Evolutionary conservation across 2,329 filamentous ascomycete genomes (phyloP).

Genomic region (Xylaria sp.): DNA sequence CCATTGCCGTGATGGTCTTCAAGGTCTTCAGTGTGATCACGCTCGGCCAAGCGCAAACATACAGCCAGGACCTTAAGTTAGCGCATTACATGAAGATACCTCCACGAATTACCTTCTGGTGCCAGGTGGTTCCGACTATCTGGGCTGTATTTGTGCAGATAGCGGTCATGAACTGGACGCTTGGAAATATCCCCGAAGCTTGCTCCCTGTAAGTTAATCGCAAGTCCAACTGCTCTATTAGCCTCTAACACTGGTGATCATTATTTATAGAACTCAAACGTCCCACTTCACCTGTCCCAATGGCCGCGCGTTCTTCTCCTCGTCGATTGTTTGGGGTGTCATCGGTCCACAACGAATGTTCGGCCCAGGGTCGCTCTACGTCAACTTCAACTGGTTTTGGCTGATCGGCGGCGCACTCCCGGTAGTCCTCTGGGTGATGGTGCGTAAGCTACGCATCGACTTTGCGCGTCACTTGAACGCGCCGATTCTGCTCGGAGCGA

Average conservation of each 20-base stretch:
- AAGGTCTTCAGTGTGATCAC: constrained; percentile 60
- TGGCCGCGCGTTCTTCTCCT: constrained; percentile 60
- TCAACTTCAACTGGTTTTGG: constrained; percentile 64
- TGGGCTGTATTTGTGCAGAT: constrained; percentile 61
- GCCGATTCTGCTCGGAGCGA: constrained; percentile 68
- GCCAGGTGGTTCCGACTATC: constrained; percentile 62
- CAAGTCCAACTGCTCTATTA: constrained; percentile 26
- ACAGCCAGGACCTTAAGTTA: constrained; percentile 52
- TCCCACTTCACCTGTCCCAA: constrained; percentile 58
- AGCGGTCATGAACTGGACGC: constrained; percentile 60
- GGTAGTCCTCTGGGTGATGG: constrained; percentile 57
- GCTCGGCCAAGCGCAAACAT: constrained; percentile 52
- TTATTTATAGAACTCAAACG: constrained; percentile 50
- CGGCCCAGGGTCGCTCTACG: constrained; percentile 62
- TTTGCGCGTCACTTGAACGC: constrained; percentile 63
- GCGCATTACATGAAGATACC: constrained; percentile 56
- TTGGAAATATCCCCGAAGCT: constrained; percentile 57
- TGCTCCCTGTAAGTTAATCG: constrained; percentile 50
- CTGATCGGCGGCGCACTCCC: constrained; percentile 62
- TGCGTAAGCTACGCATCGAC: constrained; percentile 55
- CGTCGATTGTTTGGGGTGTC: constrained; percentile 66
- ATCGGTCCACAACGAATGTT: constrained; percentile 68
- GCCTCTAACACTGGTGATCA: background rate
- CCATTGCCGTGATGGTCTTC: constrained; percentile 67
- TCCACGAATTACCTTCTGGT: constrained; percentile 61